Evolutionary conservation across 2,329 filamentous ascomycete species (phyloP).

Genomic region (Mollisiaceae sp.): DNA sequence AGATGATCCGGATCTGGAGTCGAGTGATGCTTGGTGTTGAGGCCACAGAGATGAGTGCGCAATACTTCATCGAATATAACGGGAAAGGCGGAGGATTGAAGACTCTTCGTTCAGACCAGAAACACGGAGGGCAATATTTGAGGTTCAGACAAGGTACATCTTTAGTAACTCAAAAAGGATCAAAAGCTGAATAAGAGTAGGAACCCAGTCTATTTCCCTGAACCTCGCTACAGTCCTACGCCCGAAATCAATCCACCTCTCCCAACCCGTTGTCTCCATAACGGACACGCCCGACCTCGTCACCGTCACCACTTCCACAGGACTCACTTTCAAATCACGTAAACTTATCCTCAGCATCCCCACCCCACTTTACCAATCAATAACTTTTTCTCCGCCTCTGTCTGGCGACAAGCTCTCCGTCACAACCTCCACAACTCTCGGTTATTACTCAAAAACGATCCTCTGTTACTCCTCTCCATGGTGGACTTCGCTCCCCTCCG

Average conservation of each 20-base stretch:
- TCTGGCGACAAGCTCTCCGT: conserved; percentile 45
- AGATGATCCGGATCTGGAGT: conserved; percentile 51
- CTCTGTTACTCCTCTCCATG: conserved; percentile 25
- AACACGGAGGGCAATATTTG: conserved; percentile 50
- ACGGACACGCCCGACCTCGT: conserved; percentile 14
- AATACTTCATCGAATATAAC: conserved; percentile 62
- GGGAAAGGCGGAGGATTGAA: conserved; percentile 56
- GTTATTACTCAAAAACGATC: conserved; percentile 52
- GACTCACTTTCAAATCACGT: conserved; percentile 17
- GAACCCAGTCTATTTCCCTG: conserved; percentile 28
- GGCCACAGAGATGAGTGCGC: conserved; percentile 53
- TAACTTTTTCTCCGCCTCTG: conserved; percentile 53
- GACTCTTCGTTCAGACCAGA: conserved; percentile 57
- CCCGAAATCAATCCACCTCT: conserved; percentile 23
- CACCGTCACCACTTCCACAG: conserved; percentile 15
- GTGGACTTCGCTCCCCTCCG: conserved; percentile 13
- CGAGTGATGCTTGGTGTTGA: conserved; percentile 57
- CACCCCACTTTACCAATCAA: conserved; percentile 51
- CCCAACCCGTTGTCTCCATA: conserved; percentile 24
- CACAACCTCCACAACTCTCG: conserved; percentile 45
- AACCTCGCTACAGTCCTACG: conserved; percentile 25
- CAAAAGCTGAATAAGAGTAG: conserved; percentile 6
- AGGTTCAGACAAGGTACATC: conserved; percentile 29
- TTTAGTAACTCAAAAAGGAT: background rate
- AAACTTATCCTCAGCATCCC: conserved; percentile 56